Percentiles rank a stretch among this genome's conserved stretches.
These are phyloP conservation scores for Aspergillus wentii DNA, from an alignment of 495 filamentous ascomycete species.

Conservation along the genomic window DNA sequence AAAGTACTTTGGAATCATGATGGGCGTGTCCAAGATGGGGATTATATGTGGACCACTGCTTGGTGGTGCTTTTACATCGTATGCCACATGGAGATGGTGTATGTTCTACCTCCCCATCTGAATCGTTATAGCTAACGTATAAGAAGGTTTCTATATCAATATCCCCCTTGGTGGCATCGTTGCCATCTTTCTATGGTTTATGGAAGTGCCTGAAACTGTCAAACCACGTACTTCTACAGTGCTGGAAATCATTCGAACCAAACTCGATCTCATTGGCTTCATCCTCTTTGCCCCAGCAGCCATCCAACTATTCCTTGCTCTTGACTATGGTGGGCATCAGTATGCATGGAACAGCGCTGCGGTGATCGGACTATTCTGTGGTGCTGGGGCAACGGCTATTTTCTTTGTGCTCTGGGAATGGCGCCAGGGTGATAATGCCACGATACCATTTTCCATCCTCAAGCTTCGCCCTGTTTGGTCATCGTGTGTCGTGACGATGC, in stretches of 20 bases:
- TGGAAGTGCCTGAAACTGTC: conserved; percentile 20
- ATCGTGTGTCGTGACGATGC: conserved; percentile 10
- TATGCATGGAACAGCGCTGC: conserved; percentile 18
- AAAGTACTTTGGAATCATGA: conserved; percentile 9
- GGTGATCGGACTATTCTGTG: conserved; percentile 22
- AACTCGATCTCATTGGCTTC: conserved; percentile 39
- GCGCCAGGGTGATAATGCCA: conserved; percentile 38
- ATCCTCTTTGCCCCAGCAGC: conserved; percentile 28
- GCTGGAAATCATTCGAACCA: too few relatives aligned
- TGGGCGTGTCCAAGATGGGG: conserved; percentile 18
- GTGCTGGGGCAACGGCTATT: conserved; percentile 9
- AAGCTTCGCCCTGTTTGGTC: conserved; percentile 18
- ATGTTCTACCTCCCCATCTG: conserved; percentile 2
- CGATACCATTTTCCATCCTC: conserved; percentile 35
- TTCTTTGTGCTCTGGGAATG: conserved; percentile 39
- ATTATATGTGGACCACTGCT: conserved; percentile 43
- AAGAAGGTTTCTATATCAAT: conserved; percentile 52
- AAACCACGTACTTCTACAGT: too few relatives aligned
- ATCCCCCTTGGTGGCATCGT: conserved; percentile 48
- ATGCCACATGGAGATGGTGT: conserved; percentile 46
- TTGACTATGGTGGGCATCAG: conserved; percentile 18
- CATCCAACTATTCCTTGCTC: conserved; percentile 29
- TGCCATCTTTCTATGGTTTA: conserved; percentile 20
- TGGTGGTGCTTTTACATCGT: conserved; percentile 49
- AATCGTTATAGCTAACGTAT: conserved; percentile 17